Percentiles rank a stretch among this genome's conserved stretches.
phyloP scores from a whole-genome alignment of 108 stramenopile species.

The Poteriospumella lacustris region DNA sequence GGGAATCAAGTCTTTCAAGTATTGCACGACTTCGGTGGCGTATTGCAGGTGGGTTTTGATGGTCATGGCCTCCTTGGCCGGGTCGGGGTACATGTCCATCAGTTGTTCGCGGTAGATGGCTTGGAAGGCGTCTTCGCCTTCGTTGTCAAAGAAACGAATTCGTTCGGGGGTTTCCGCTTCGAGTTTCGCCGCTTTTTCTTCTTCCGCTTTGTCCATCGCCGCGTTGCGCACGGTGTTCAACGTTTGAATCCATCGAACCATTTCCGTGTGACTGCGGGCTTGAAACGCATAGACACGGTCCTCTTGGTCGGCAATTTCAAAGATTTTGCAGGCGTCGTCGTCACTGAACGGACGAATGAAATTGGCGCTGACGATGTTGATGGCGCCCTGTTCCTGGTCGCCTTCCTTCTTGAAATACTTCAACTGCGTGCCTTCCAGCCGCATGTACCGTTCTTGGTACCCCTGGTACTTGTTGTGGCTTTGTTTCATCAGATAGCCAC shows the following conservation, averaged over 20 bases:
- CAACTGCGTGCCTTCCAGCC: not conserved
- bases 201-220: not conserved
- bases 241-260: slow-evolving; percentile 4
- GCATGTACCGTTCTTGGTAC: not conserved
- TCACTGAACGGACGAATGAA: not conserved
- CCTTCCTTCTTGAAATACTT: not conserved
- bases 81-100: not conserved
- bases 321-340: not conserved
- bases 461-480: slow-evolving; percentile 17
- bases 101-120: not conserved
- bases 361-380: not conserved
- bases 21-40: not conserved
- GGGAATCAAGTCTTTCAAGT: not conserved
- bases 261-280: not conserved
- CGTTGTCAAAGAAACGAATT: not conserved
- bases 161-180: not conserved
- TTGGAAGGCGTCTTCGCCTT: not conserved
- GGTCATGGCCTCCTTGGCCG: not conserved
- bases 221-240: not conserved
- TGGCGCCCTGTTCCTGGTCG: not conserved
- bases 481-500: not conserved
- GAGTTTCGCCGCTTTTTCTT: not conserved
- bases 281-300: not conserved
- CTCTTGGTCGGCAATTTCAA: not conserved
- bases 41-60: not conserved